Conservation (phyloP, 352 stramenopile species). For the Globisporangium nagaii region DNA sequence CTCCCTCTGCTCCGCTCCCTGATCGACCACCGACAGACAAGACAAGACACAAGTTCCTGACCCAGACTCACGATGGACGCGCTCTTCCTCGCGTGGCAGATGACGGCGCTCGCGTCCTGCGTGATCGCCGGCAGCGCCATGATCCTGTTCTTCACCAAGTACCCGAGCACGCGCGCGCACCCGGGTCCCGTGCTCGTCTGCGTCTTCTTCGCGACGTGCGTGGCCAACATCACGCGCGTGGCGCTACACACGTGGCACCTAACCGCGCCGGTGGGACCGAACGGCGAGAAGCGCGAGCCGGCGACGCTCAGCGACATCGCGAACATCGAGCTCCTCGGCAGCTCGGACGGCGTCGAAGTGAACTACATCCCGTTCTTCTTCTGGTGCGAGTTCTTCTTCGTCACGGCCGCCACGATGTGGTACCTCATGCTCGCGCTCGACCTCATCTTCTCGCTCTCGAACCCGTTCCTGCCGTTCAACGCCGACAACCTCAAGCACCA, state of each 20-base stretch:
- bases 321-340: slow-evolving; percentile 41
- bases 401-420: slow-evolving; percentile 72
- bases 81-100: slow-evolving; percentile 72
- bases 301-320: slow-evolving; percentile 60
- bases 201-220: slow-evolving; percentile 64
- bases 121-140: slow-evolving; percentile 47
- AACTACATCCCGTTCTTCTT: slow-evolving; percentile 73
- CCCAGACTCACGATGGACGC: slow-evolving; percentile 47
- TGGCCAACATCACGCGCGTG: slow-evolving; percentile 64
- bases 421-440: slow-evolving; percentile 83
- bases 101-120: slow-evolving; percentile 54
- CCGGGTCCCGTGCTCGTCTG: slow-evolving; percentile 71
- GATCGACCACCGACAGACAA: background rate
- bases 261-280: slow-evolving; percentile 10
- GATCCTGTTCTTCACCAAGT: slow-evolving; percentile 71
- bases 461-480: slow-evolving; percentile 85
- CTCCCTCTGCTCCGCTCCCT: background rate
- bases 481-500: slow-evolving; percentile 83
- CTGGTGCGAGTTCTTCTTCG: slow-evolving; percentile 82
- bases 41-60: no score
- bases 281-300: slow-evolving; percentile 8
- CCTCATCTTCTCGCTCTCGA: slow-evolving; percentile 84
- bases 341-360: slow-evolving; percentile 18
- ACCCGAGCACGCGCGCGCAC: slow-evolving; percentile 50
- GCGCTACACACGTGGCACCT: slow-evolving; percentile 51